Evolutionary conservation across 2,329 filamentous ascomycete species (phyloP).

Genomic region (Calonectria multiphialidica): DNA sequence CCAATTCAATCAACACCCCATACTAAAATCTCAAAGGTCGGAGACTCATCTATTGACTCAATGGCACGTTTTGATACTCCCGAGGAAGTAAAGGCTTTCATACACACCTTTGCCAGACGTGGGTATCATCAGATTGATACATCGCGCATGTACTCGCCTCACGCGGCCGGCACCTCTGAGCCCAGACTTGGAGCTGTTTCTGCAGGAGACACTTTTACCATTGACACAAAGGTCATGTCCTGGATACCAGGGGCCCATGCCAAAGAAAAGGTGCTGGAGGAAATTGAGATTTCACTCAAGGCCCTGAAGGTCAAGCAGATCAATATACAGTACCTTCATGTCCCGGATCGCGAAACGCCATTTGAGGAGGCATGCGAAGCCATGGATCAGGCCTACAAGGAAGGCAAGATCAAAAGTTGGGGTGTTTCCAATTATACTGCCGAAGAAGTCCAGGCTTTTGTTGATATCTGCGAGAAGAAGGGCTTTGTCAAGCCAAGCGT

Average conservation of each 20-base stretch:
- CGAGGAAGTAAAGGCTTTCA: conserved; percentile 41
- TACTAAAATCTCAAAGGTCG: conserved; percentile 26
- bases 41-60: conserved; percentile 35
- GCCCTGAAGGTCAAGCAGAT: conserved; percentile 40
- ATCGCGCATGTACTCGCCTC: conserved; percentile 46
- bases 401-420: conserved; percentile 59
- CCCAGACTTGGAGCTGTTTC: conserved; percentile 43
- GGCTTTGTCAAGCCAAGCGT: conserved; percentile 57
- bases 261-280: conserved; percentile 41
- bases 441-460: conserved; percentile 56
- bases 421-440: conserved; percentile 60
- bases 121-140: conserved; percentile 49
- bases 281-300: conserved; percentile 48
- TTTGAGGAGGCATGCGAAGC: conserved; percentile 55
- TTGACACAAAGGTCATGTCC: conserved; percentile 52
- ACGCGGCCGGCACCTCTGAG: conserved; percentile 45
- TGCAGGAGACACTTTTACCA: conserved; percentile 45
- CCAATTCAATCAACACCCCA: not conserved
- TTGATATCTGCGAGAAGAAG: conserved; percentile 56
- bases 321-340: conserved; percentile 36
- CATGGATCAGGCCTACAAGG: conserved; percentile 54
- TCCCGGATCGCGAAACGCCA: conserved; percentile 54
- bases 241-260: conserved; percentile 43
- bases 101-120: conserved; percentile 33
- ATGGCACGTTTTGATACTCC: conserved; percentile 40